Evolutionary conservation across 2,329 filamentous ascomycete genomes (phyloP).

Genomic region (Fusarium sambucinum): DNA sequence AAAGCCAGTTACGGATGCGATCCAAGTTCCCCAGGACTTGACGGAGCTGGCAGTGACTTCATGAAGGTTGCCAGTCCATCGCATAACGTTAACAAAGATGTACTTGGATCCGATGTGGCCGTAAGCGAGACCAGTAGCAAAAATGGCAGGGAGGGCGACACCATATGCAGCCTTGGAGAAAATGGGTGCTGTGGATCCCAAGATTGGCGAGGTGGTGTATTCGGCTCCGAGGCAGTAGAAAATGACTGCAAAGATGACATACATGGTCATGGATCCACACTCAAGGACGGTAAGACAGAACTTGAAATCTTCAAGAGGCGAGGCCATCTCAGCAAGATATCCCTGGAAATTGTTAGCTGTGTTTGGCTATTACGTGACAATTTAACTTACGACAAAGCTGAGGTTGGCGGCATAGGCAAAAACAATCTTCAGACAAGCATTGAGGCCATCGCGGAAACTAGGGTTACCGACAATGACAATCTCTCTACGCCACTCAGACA

Average conservation of each 20-base stretch:
- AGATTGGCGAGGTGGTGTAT: conserved; percentile 39
- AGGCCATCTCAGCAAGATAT: conserved; percentile 44
- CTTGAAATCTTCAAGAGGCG: conserved; percentile 42
- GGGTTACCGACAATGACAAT: conserved; percentile 40
- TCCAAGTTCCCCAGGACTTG: conserved; percentile 47
- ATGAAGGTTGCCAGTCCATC: conserved; percentile 30
- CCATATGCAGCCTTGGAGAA: conserved; percentile 45
- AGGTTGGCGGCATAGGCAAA: conserved; percentile 47
- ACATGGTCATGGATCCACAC: conserved; percentile 39
- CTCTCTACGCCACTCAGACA: conserved; percentile 39
- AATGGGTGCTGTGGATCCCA: conserved; percentile 37
- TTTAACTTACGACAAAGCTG: conserved; percentile 39
- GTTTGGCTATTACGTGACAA: accelerated
- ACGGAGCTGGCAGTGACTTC: conserved; percentile 40
- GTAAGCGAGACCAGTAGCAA: conserved; percentile 42
- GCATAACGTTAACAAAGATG: conserved; percentile 39
- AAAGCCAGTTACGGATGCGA: conserved; percentile 42
- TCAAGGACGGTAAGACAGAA: conserved; percentile 39
- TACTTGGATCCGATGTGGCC: conserved; percentile 48
- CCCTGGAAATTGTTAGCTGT: neutral
- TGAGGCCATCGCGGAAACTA: conserved; percentile 41
- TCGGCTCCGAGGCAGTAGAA: conserved; percentile 45
- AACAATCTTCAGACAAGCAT: conserved; percentile 42
- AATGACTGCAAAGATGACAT: conserved; percentile 40
- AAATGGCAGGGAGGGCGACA: conserved; percentile 40